Conservation (phyloP, 2,329 filamentous ascomycete genomes). For the Davidsoniella australis region DNA sequence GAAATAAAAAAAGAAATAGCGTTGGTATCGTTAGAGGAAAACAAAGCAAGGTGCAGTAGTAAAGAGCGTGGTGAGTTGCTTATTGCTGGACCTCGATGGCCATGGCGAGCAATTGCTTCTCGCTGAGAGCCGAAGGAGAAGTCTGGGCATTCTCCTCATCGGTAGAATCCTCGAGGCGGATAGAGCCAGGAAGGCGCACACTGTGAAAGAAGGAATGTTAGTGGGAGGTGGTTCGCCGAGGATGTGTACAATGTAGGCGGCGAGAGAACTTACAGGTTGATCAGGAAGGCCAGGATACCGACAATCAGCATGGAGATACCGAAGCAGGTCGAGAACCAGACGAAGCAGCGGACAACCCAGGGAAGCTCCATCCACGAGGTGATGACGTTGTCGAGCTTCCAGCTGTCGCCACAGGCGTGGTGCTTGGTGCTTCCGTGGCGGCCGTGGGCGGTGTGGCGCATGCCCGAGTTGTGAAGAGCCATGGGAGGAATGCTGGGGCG, state of each 20-base stretch:
- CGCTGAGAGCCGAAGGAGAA: neutral
- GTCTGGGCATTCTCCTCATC: constrained; percentile 1
- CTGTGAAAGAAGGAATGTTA: neutral
- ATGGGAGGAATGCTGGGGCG: neutral
- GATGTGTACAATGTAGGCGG: neutral
- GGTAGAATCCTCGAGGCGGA: constrained; percentile 8
- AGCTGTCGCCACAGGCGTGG: neutral
- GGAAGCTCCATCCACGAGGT: constrained; percentile 7
- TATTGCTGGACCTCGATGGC: neutral
- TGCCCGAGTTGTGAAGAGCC: neutral
- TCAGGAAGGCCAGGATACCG: neutral
- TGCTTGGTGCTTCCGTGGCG: neutral
- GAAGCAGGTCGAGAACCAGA: constrained; percentile 11
- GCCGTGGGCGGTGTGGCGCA: neutral
- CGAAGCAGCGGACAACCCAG: constrained; percentile 4
- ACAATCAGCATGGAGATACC: constrained; percentile 6
- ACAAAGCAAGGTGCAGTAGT: neutral
- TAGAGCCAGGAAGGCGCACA: constrained; percentile 1
- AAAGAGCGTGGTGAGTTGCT: neutral
- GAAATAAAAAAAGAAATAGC: neutral
- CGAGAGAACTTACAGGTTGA: constrained; percentile 6
- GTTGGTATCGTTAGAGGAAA: neutral
- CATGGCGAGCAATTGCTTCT: neutral
- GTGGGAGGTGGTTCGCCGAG: neutral
- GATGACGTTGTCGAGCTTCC: constrained; percentile 2